Evolutionary conservation across 1,284 basidiomycete species (phyloP).

Genomic region (Pholiota adiposa): DNA sequence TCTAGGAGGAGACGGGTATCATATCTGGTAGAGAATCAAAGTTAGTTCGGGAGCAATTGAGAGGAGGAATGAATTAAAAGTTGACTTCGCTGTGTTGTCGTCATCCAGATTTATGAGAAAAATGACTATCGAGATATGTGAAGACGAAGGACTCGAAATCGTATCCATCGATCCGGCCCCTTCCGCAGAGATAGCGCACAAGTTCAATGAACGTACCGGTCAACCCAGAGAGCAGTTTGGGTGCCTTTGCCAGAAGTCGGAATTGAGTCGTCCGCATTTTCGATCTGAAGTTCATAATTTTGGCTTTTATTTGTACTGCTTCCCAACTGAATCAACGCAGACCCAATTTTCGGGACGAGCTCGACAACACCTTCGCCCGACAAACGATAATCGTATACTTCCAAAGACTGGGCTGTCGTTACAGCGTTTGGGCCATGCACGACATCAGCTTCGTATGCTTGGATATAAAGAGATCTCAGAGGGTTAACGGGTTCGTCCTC

Average conservation of each 20-base stretch:
- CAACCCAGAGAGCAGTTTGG: conserved; percentile 49
- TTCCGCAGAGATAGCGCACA: background rate
- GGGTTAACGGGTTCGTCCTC: conserved; percentile 16
- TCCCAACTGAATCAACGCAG: conserved; percentile 50
- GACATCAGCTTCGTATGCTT: conserved; percentile 72
- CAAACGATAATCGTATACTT: conserved; percentile 34
- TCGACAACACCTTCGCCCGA: conserved; percentile 9
- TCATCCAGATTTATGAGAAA: no score
- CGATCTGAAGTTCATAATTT: conserved; percentile 11
- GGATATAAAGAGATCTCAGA: conserved; percentile 51
- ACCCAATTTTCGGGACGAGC: conserved; percentile 15
- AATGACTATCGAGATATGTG: background rate
- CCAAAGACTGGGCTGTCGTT: conserved; percentile 50
- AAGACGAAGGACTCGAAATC: no score
- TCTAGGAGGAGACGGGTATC: conserved; percentile 79
- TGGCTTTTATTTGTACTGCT: background rate
- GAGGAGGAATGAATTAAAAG: conserved; percentile 20
- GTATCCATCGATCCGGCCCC: no score
- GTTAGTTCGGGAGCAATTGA: conserved; percentile 14
- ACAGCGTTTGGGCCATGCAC: conserved; percentile 50
- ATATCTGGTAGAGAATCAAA: conserved; percentile 58
- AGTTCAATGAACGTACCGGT: conserved; percentile 55
- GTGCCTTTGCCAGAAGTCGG: conserved; percentile 14
- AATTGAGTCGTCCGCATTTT: background rate
- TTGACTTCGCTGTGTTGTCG: conserved; percentile 24